Percentiles rank a stretch among this genome's conserved stretches.
These are phyloP conservation scores for Mortierella sp. DNA, from an alignment of 371 early-diverging fungal genomes.

Conservation along the genomic window DNA sequence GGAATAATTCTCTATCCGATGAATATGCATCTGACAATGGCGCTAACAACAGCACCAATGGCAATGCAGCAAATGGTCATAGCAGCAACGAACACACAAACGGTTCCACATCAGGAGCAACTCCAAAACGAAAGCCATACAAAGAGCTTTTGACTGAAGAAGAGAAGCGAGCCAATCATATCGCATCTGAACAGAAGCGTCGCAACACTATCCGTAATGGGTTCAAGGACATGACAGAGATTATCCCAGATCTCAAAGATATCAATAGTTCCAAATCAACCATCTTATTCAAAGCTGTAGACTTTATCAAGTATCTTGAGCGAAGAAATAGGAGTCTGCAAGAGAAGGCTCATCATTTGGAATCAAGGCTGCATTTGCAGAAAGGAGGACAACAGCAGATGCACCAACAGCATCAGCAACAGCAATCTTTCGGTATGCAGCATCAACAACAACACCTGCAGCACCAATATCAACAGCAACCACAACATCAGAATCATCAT, in stretches of 20 bases:
- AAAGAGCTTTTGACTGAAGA: conserved; percentile 88
- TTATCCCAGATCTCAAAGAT: conserved; percentile 56
- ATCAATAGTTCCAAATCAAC: conserved; percentile 60
- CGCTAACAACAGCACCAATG: background rate
- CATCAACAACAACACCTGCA: conserved; percentile 13
- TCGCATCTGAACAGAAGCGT: conserved; percentile 62
- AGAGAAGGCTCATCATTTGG: conserved; percentile 63
- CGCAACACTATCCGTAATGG: conserved; percentile 56
- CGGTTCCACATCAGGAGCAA: conserved; percentile 19
- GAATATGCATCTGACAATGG: conserved; percentile 10
- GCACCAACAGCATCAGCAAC: conserved; percentile 44
- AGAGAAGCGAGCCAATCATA: conserved; percentile 96
- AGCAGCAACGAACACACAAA: background rate
- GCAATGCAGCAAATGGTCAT: conserved; percentile 1
- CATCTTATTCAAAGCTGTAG: conserved; percentile 60
- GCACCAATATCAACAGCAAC: background rate
- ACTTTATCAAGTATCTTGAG: conserved; percentile 58
- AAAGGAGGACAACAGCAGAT: conserved; percentile 67
- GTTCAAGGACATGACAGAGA: conserved; percentile 57
- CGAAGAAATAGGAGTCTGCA: conserved; percentile 60
- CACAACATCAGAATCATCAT: conserved; percentile 1
- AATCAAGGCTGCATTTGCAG: conserved; percentile 73
- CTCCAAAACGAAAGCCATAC: conserved; percentile 63
- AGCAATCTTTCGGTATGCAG: background rate
- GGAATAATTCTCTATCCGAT: conserved; percentile 12